A percentile compares a stretch with the other conserved stretches of the same genome.
These are phyloP conservation scores for Aspergillus piperis DNA, from an alignment of 2,329 filamentous ascomycete species.

Conservation along the genomic window DNA sequence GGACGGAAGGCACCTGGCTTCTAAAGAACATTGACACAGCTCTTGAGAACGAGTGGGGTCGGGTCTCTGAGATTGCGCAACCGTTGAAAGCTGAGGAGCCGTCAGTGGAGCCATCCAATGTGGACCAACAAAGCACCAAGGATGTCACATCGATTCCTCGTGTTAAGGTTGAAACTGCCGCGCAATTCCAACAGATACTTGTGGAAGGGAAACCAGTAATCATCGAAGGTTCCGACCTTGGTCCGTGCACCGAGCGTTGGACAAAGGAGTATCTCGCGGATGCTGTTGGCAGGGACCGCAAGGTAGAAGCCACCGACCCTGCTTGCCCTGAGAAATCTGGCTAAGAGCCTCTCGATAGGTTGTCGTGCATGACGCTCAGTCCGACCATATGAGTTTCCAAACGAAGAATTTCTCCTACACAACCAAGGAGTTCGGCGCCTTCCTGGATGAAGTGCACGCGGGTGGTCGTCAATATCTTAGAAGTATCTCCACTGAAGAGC, in stretches of 20 bases:
- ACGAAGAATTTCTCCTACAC: conserved; percentile 80
- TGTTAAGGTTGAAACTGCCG: conserved; percentile 52
- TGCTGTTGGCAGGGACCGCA: conserved; percentile 61
- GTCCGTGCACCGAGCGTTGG: conserved; percentile 68
- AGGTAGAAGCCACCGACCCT: conserved; percentile 48
- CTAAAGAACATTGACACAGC: conserved; percentile 38
- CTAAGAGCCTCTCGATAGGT: conserved; percentile 51
- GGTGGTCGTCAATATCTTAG: conserved; percentile 75
- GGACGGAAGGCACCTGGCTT: conserved; percentile 66
- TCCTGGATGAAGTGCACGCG: conserved; percentile 61
- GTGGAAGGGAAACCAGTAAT: conserved; percentile 62
- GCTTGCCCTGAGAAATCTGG: neutral
- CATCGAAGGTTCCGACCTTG: conserved; percentile 66
- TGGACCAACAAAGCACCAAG: conserved; percentile 18
- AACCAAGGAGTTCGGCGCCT: conserved; percentile 66
- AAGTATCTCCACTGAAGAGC: conserved; percentile 68
- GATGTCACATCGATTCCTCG: conserved; percentile 49
- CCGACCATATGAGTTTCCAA: conserved; percentile 74
- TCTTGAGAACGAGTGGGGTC: conserved; percentile 35
- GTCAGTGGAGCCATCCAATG: neutral
- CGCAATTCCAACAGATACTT: conserved; percentile 64
- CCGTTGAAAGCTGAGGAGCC: conserved; percentile 13
- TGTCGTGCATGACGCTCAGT: conserved; percentile 69
- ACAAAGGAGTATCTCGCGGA: conserved; percentile 66
- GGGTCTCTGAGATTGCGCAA: conserved; percentile 26